A percentile compares a stretch with the other conserved stretches of the same genome.
Conservation (phyloP, 2,329 filamentous ascomycete species). For the Sphaerulina musiva region DNA sequence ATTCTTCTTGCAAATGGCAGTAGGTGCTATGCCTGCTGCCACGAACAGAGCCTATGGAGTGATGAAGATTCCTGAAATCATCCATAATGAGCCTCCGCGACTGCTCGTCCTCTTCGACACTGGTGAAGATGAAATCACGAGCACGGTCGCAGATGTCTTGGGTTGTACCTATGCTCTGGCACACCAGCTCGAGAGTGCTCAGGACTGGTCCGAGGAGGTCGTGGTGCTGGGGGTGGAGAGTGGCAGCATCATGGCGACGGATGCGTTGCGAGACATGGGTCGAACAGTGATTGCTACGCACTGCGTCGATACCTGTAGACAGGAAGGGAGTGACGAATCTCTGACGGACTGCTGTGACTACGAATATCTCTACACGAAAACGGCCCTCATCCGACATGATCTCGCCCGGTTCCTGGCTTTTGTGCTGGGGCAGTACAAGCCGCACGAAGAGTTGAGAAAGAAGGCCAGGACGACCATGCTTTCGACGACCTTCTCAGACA, state of each 20-base stretch:
- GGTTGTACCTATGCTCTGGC: constrained; percentile 64
- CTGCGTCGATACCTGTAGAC: constrained; percentile 58
- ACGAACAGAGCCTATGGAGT: constrained; percentile 25
- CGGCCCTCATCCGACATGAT: constrained; percentile 66
- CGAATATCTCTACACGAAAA: constrained; percentile 74
- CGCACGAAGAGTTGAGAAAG: constrained; percentile 68
- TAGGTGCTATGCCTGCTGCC: constrained; percentile 16
- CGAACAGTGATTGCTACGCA: constrained; percentile 70
- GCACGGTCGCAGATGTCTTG: constrained; percentile 69
- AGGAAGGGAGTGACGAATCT: constrained; percentile 51
- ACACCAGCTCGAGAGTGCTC: constrained; percentile 50
- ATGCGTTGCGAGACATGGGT: constrained; percentile 52
- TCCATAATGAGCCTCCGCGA: constrained; percentile 34
- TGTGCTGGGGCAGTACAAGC: constrained; percentile 69
- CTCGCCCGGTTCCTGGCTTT: constrained; percentile 73
- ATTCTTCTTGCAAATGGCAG: constrained; percentile 10
- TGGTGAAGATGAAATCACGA: constrained; percentile 67
- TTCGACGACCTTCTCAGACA: constrained; percentile 81
- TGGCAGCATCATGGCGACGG: constrained; percentile 50
- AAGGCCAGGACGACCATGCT: constrained; percentile 78
- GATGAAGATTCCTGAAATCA: constrained; percentile 32
- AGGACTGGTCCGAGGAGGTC: constrained; percentile 52
- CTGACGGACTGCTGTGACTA: constrained; percentile 69
- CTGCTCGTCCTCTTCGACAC: constrained; percentile 58
- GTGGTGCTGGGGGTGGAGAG: constrained; percentile 59